phyloP scores from a whole-genome alignment of 2,329 filamentous ascomycete species.

The Xylaria digitata region DNA sequence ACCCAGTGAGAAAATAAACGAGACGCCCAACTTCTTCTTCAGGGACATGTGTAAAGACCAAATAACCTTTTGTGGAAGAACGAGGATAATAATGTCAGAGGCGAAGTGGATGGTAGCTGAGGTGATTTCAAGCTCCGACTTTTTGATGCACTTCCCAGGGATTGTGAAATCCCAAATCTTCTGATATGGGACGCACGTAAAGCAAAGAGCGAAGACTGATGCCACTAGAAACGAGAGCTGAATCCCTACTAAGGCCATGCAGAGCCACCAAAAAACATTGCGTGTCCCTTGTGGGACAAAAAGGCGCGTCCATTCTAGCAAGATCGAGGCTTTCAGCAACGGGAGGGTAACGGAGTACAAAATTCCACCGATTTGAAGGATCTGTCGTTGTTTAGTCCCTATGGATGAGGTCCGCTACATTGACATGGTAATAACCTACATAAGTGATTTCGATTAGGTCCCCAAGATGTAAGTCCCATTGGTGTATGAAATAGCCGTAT shows the following conservation, averaged over 20 bases:
- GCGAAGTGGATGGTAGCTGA: slow-evolving; percentile 38
- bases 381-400: slow-evolving; percentile 29
- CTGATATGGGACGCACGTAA: slow-evolving; percentile 35
- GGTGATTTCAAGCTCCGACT: slow-evolving; percentile 36
- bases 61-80: slow-evolving; percentile 33
- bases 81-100: slow-evolving; percentile 31
- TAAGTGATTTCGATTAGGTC: slow-evolving; percentile 36
- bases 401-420: neutral
- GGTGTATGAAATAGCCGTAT: slow-evolving; percentile 40
- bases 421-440: slow-evolving; percentile 20
- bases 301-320: slow-evolving; percentile 39
- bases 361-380: slow-evolving; percentile 36
- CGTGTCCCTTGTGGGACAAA: slow-evolving; percentile 38
- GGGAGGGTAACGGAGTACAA: slow-evolving; percentile 34
- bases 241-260: slow-evolving; percentile 22
- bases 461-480: slow-evolving; percentile 36
- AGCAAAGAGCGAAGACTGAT: slow-evolving; percentile 33
- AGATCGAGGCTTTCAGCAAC: slow-evolving; percentile 38
- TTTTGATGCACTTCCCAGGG: slow-evolving; percentile 35
- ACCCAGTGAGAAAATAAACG: slow-evolving; percentile 50
- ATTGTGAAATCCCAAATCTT: slow-evolving; percentile 40
- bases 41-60: slow-evolving; percentile 47
- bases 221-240: slow-evolving; percentile 34
- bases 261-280: slow-evolving; percentile 40
- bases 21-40: slow-evolving; percentile 49